Percentiles rank a stretch among this genome's conserved stretches.
Conservation (phyloP, 768 basidiomycete species). For the Rhodotorula sphaerocarpa region DNA sequence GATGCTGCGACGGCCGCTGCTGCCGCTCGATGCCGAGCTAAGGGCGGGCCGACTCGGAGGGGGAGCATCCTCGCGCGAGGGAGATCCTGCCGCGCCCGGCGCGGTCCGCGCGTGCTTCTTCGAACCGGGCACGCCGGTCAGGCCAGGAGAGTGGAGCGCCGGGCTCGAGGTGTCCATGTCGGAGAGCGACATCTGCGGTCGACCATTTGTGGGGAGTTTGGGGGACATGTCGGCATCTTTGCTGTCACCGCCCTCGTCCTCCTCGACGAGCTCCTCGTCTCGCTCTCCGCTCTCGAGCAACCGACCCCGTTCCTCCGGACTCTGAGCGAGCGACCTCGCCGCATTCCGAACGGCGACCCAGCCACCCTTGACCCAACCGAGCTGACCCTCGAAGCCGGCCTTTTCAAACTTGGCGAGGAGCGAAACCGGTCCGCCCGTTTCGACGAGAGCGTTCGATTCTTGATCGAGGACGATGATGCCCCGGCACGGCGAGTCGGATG, state of each 20-base stretch:
- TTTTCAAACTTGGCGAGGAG: constrained; percentile 45
- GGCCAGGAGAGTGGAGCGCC: neutral
- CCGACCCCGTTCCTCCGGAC: neutral
- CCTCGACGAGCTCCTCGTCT: too few relatives aligned
- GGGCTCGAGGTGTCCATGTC: too few relatives aligned
- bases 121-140: neutral
- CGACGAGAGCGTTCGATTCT: constrained; percentile 57
- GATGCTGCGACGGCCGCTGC: too few relatives aligned
- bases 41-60: neutral
- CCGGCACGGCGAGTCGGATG: constrained; percentile 38
- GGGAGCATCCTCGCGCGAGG: too few relatives aligned
- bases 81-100: neutral
- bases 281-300: too few relatives aligned
- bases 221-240: too few relatives aligned
- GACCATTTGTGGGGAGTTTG: too few relatives aligned
- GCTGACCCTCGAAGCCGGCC: constrained; percentile 53
- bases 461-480: constrained; percentile 75
- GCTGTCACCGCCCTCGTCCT: too few relatives aligned
- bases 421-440: constrained; percentile 46
- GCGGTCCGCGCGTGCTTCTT: constrained; percentile 18
- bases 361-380: constrained; percentile 75
- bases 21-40: neutral
- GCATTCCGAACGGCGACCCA: constrained; percentile 55
- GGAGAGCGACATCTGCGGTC: too few relatives aligned
- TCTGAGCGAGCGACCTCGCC: too few relatives aligned